Conservation (phyloP, 1,139 yeast genomes). For the Lodderomyces theae region DNA sequence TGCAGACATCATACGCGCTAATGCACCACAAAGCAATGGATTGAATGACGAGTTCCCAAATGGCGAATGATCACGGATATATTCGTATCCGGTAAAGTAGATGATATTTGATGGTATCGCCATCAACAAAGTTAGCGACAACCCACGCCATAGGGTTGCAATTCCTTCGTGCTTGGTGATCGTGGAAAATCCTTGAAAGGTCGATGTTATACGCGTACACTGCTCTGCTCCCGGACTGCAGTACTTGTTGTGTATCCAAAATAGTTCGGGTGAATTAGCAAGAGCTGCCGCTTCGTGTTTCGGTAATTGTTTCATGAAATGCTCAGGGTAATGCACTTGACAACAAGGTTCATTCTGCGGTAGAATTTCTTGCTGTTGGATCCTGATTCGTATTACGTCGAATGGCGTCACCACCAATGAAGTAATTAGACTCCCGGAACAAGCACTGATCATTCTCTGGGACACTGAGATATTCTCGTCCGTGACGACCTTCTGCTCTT, state of each 20-base stretch:
- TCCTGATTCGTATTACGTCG: conserved; percentile 86
- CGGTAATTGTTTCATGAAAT: conserved; percentile 3
- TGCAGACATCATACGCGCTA: conserved; percentile 83
- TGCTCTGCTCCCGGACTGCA: conserved; percentile 29
- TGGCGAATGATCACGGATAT: conserved; percentile 73
- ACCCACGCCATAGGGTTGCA: conserved; percentile 82
- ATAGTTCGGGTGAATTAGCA: conserved; percentile 24
- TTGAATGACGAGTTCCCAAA: conserved; percentile 50
- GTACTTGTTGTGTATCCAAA: conserved; percentile 42
- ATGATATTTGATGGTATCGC: conserved; percentile 92
- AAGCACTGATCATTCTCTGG: conserved; percentile 85
- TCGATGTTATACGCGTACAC: conserved; percentile 47
- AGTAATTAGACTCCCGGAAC: conserved; percentile 86
- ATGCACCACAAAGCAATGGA: conserved; percentile 82
- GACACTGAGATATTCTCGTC: conserved; percentile 39
- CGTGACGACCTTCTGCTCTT: conserved; percentile 1
- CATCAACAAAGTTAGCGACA: conserved; percentile 80
- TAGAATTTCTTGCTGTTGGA: conserved; percentile 82
- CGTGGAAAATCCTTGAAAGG: conserved; percentile 68
- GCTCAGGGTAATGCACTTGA: conserved; percentile 15
- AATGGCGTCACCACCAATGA: conserved; percentile 88
- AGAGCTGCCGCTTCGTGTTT: conserved; percentile 1
- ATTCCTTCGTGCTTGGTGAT: conserved; percentile 74
- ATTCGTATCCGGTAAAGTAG: conserved; percentile 91
- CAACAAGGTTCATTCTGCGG: conserved; percentile 36